Conservation (phyloP, 108 stramenopile species). For the Epithemia pelagica region DNA sequence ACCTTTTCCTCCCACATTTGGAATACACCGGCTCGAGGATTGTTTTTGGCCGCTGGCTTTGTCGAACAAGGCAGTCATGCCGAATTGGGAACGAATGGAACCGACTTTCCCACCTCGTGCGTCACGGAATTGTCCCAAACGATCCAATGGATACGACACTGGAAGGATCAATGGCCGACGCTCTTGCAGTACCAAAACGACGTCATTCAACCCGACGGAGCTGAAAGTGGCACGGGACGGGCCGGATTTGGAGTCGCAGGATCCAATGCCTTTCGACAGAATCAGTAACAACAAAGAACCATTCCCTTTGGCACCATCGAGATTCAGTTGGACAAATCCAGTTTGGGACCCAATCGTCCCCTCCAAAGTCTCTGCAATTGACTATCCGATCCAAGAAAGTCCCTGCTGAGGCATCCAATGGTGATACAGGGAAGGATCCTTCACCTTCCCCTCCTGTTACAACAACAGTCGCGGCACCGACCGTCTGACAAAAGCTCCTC, state of each 20-base stretch:
- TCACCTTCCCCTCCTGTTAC: no score
- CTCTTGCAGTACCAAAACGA: not conserved
- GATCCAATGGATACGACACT: not conserved
- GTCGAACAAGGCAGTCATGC: constrained; percentile 42
- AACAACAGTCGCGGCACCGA: no score
- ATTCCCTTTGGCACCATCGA: no score
- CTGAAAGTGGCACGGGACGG: not conserved
- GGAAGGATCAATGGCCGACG: not conserved
- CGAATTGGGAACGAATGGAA: constrained; percentile 33
- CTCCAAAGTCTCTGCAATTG: no score
- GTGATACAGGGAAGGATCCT: no score
- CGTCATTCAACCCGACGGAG: not conserved
- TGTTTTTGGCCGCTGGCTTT: constrained; percentile 56
- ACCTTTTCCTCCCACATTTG: constrained; percentile 41
- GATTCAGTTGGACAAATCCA: no score
- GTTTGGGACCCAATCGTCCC: no score
- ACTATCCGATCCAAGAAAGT: no score
- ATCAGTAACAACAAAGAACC: not conserved
- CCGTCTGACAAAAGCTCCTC: no score
- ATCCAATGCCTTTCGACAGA: not conserved
- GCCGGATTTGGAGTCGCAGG: not conserved
- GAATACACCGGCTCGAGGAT: constrained; percentile 52
- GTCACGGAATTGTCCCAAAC: not conserved
- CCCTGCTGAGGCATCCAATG: no score
- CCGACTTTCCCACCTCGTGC: not conserved